phyloP scores from a whole-genome alignment of 768 basidiomycete species.

The Boletus huronensis region DNA sequence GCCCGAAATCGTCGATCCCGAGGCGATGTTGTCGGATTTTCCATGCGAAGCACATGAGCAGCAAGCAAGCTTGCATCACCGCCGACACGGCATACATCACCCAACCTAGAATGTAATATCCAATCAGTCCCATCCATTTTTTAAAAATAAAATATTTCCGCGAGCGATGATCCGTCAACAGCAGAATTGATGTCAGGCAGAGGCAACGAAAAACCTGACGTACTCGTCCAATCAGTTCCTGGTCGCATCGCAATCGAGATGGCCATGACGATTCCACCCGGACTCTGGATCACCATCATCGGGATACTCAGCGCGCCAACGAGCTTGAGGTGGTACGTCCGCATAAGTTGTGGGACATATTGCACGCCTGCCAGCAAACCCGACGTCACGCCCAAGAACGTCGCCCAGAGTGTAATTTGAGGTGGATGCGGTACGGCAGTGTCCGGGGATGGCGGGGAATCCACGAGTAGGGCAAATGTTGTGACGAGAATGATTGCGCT shows the following conservation, averaged over 20 bases:
- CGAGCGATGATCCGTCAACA: not conserved
- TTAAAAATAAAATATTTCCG: not conserved
- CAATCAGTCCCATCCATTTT: not conserved
- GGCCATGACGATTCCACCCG: conserved; percentile 87
- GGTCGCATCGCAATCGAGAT: conserved; percentile 74
- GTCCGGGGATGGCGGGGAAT: conserved; percentile 37
- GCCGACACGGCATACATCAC: conserved; percentile 78
- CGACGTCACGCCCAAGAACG: conserved; percentile 80
- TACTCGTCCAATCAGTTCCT: conserved; percentile 84
- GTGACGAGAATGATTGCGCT: conserved; percentile 49
- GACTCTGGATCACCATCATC: conserved; percentile 95
- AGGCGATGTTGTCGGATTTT: conserved; percentile 71
- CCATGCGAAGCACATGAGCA: conserved; percentile 86
- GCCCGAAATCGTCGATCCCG: conserved; percentile 88
- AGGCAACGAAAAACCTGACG: conserved; percentile 15
- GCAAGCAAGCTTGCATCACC: conserved; percentile 75
- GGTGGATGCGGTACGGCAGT: conserved; percentile 34
- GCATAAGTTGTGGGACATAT: conserved; percentile 82
- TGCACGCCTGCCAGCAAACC: conserved; percentile 77
- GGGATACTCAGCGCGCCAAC: conserved; percentile 93
- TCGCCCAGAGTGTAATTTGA: conserved; percentile 64
- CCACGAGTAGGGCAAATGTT: conserved; percentile 59
- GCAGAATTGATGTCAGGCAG: not conserved
- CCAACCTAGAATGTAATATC: conserved; percentile 54
- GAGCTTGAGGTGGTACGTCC: conserved; percentile 73